Percentiles rank a stretch among this genome's conserved stretches.
Evolutionary conservation across 192 early-diverging fungal species (phyloP).

Genomic region (Rhizophagus clarus): DNA sequence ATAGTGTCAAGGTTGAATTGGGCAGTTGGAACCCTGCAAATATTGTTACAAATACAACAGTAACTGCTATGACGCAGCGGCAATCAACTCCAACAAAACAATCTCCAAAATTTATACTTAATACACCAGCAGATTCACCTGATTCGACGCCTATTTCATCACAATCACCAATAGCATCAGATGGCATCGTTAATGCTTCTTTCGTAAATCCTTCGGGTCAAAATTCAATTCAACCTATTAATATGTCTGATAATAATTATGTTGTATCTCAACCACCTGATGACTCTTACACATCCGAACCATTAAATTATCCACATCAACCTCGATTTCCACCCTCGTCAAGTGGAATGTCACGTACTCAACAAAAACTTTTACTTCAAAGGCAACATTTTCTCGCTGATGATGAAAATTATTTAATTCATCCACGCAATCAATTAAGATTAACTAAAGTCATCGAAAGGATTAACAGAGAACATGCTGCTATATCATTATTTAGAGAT

Average conservation of each 20-base stretch:
- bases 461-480: conserved; percentile 47
- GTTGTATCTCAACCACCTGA: not conserved
- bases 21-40: too few species aligned
- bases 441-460: conserved; percentile 48
- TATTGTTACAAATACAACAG: not conserved
- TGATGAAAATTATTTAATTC: conserved; percentile 44
- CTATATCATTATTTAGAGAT: conserved; percentile 38
- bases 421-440: conserved; percentile 43
- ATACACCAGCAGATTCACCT: not conserved
- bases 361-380: conserved; percentile 48
- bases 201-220: not conserved
- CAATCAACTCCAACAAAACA: not conserved
- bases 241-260: not conserved
- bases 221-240: not conserved
- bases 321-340: conserved; percentile 21
- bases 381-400: conserved; percentile 44
- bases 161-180: not conserved
- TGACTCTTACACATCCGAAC: conserved; percentile 19
- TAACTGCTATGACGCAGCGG: not conserved
- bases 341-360: conserved; percentile 42
- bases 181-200: not conserved
- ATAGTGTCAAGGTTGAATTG: too few species aligned
- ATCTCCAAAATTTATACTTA: not conserved
- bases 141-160: not conserved
- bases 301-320: conserved; percentile 15